Base-by-base conservation (phyloP, 768 basidiomycete genomes). In the Mycena leptocephala region DNA sequence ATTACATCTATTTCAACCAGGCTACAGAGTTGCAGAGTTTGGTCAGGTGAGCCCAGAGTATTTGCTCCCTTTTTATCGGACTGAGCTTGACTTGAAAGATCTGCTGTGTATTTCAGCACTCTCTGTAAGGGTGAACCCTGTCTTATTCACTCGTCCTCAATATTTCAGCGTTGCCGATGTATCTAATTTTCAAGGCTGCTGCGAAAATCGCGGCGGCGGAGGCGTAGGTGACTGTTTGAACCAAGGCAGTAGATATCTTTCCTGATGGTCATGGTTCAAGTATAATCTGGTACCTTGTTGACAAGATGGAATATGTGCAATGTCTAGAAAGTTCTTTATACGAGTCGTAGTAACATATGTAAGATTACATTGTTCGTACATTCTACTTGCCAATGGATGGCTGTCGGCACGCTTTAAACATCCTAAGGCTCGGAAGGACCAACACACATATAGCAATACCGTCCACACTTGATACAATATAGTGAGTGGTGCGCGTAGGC, bases 111-210 rank as follows among this genome's bases (percentile, higher is more conserved):
- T 43, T 72, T 78, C 58, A 32, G 70, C 33, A 26, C 69, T 8
- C 67, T 78, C 41, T 70, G 76, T 77, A 41, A 64, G 76, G 30
- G 2, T 8, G 5, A 32, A 33, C 10, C 26, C 43, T 26, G 26
- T 32, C n/a, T 3, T 43, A 26, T 71, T 75, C 51, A 58, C 20
- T 39, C 43, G 53, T 26, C 26, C 9, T 70, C 20, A n/a, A n/a
- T n/a, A n/a, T n/a, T n/a, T n/a, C 41, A 78, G 77, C 71, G 5
- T 20, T 75, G 41, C 77, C 77, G 2, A 76, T 78, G 65, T 78
- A 78, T 73, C 58, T 78, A 9, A 33, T 78, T 9, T 67, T 78
- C 70, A 56, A 56, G 41, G 32, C 77, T 35, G 77, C 77, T 32
- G 51, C 33, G 11, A 78, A 78, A 14, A 58, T 78, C 10, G 41